Evolutionary conservation across 371 early-diverging fungal genomes (phyloP).

Genomic region (Lichtheimia corymbifera): DNA sequence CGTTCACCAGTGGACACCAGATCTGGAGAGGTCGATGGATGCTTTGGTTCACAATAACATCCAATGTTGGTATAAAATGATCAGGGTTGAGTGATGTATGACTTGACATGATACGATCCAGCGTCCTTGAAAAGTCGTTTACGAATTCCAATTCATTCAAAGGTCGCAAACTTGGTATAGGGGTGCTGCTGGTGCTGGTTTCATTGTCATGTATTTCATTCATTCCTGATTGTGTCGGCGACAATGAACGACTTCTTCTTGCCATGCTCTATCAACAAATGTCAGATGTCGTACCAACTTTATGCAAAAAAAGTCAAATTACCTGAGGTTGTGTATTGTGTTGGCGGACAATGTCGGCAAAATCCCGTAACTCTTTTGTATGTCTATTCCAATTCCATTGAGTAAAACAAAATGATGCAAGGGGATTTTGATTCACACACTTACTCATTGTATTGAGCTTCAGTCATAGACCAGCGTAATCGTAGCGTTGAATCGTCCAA

Average conservation of each 20-base stretch:
- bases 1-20: conserved; percentile 48
- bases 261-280: neutral
- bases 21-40: conserved; percentile 33
- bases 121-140: conserved; percentile 18
- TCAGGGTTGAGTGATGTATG: neutral
- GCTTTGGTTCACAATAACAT: conserved; percentile 31
- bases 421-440: neutral
- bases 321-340: conserved; percentile 5
- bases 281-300: neutral
- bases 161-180: neutral
- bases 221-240: conserved; percentile 4
- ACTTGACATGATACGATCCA: conserved; percentile 14
- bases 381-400: neutral
- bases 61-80: conserved; percentile 36
- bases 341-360: conserved; percentile 9
- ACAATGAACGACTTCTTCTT: neutral
- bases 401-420: neutral
- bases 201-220: neutral
- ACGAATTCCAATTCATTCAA: conserved; percentile 1
- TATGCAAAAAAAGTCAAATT: neutral
- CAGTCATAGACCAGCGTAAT: conserved; percentile 13
- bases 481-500: conserved; percentile 2
- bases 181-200: neutral
- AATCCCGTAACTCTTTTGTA: conserved; percentile 1
- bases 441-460: conserved; percentile 18